Evolutionary conservation across 495 filamentous ascomycete genomes (phyloP).

Genomic region (Penicillium ochrochloron): DNA sequence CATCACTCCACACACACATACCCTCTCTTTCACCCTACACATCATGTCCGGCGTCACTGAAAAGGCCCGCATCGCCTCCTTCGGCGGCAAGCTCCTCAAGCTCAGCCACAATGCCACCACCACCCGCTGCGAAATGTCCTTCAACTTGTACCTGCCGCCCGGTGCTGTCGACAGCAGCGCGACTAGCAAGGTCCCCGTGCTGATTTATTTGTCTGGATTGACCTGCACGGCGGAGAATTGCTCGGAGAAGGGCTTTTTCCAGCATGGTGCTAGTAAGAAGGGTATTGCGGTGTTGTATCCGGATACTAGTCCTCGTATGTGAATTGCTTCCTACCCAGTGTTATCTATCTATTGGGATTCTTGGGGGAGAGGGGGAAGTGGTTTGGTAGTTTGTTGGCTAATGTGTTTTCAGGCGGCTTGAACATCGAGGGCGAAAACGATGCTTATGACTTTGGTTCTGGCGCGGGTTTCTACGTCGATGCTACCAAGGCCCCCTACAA

Average conservation of each 20-base stretch:
- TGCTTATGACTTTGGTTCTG: constrained; percentile 85
- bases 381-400: not conserved
- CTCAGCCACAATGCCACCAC: constrained; percentile 78
- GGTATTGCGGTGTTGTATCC: constrained; percentile 91
- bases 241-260: constrained; percentile 93
- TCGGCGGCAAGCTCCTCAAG: constrained; percentile 95
- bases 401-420: constrained; percentile 58
- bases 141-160: constrained; percentile 71
- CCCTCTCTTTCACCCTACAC: not conserved
- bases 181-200: constrained; percentile 70
- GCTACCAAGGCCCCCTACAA: constrained; percentile 76
- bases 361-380: not conserved
- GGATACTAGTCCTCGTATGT: constrained; percentile 86
- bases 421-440: constrained; percentile 81
- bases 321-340: not conserved
- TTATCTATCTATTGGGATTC: not conserved
- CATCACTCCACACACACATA: not conserved
- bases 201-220: constrained; percentile 94
- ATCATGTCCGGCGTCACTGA: constrained; percentile 76
- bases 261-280: constrained; percentile 73
- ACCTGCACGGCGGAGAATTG: constrained; percentile 97
- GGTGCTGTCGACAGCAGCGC: constrained; percentile 56
- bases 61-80: constrained; percentile 86
- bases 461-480: constrained; percentile 94
- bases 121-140: constrained; percentile 66